These are phyloP conservation scores for Pisolithus marmoratus DNA, from an alignment of 768 basidiomycete genomes.

Conservation along the genomic window DNA sequence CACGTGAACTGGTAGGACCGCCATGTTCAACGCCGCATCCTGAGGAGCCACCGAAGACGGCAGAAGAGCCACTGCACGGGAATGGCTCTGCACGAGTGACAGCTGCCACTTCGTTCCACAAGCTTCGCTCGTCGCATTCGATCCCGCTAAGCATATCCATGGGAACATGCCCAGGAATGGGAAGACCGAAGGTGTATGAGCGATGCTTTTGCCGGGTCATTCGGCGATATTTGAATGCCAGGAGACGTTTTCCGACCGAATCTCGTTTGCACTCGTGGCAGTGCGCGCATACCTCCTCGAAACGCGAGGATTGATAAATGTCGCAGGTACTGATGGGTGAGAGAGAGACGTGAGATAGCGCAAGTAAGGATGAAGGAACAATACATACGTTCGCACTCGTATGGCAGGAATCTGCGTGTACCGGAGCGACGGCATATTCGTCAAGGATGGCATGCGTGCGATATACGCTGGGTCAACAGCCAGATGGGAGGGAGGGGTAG, in stretches of 20 bases:
- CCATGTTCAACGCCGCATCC: neutral
- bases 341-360: neutral
- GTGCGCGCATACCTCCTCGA: conserved; percentile 18
- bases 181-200: conserved; percentile 1
- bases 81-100: conserved; percentile 15
- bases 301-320: conserved; percentile 12
- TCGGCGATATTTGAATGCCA: conserved; percentile 16
- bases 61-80: conserved; percentile 8
- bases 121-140: conserved; percentile 21
- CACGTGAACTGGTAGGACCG: conserved; percentile 2
- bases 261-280: conserved; percentile 26
- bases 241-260: conserved; percentile 18
- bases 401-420: conserved; percentile 12
- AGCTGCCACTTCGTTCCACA: conserved; percentile 26
- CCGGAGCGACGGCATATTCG: conserved; percentile 15
- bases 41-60: neutral
- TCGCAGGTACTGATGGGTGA: conserved; percentile 19
- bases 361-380: neutral
- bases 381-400: conserved; percentile 25
- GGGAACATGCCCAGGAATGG: conserved; percentile 2
- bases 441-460: conserved; percentile 18
- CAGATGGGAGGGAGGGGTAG: conserved; percentile 8
- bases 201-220: conserved; percentile 3
- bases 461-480: conserved; percentile 13
- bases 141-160: conserved; percentile 4